Evolutionary conservation across 2,329 filamentous ascomycete genomes (phyloP).

Genomic region (Orbilia oligospora): DNA sequence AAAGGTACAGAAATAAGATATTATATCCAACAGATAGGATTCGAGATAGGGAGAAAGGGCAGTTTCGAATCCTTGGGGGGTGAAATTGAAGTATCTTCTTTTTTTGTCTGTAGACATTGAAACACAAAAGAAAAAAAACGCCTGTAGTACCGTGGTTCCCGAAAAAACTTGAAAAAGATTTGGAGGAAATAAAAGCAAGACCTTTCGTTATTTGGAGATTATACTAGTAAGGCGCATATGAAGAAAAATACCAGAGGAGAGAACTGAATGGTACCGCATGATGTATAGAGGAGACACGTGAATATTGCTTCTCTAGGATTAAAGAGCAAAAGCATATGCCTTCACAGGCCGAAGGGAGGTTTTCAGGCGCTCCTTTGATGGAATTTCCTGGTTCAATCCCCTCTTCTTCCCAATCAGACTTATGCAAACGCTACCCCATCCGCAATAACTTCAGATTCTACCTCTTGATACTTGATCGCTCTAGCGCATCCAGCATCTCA

Average conservation of each 20-base stretch:
- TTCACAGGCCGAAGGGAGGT: neutral
- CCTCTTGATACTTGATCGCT: slow-evolving; percentile 69
- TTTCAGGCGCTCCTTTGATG: slow-evolving; percentile 3
- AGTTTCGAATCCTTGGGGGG: neutral
- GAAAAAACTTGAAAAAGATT: slow-evolving; percentile 12
- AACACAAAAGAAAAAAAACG: slow-evolving; percentile 31
- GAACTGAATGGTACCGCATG: neutral
- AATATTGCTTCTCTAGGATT: neutral
- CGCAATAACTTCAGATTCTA: slow-evolving; percentile 40
- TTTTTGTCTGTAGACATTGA: slow-evolving; percentile 10
- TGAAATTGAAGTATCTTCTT: slow-evolving; percentile 16
- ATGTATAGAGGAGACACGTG: slow-evolving; percentile 4
- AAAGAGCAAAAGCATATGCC: neutral
- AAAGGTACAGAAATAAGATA: slow-evolving; percentile 18
- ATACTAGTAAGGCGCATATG: slow-evolving; percentile 44
- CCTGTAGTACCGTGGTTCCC: slow-evolving; percentile 51
- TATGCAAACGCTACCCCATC: neutral
- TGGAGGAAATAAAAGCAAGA: slow-evolving; percentile 33
- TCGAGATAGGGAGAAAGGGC: neutral
- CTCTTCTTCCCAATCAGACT: neutral
- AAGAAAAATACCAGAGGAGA: slow-evolving; percentile 25
- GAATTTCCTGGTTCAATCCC: neutral
- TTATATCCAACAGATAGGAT: slow-evolving; percentile 7
- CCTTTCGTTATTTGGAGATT: slow-evolving; percentile 46
- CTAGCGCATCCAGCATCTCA: slow-evolving; percentile 88